Evolutionary conservation across 345 rosid genomes (phyloP).

Genomic region (Populus alba): DNA sequence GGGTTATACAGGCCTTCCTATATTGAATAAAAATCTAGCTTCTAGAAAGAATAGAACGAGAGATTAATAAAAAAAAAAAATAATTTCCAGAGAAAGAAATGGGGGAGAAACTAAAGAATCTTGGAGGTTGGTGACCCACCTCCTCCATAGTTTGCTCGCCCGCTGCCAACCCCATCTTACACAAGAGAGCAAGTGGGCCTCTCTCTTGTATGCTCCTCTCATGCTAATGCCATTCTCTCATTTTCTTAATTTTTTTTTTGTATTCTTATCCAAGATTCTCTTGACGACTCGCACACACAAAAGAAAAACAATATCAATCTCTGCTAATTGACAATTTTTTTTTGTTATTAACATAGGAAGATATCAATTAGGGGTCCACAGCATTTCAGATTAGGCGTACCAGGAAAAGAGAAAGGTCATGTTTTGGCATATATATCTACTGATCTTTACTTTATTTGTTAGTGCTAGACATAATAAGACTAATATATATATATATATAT

Average conservation of each 20-base stretch:
- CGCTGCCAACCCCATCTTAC: background rate
- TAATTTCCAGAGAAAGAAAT: background rate
- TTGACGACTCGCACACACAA: background rate
- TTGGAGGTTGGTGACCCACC: conserved; percentile 20
- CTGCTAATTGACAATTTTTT: background rate
- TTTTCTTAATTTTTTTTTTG: background rate
- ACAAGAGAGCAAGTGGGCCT: background rate
- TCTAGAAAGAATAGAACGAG: conserved; percentile 12
- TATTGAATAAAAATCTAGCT: background rate
- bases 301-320: background rate
- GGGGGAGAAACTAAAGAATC: background rate
- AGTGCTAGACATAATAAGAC: background rate
- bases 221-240: background rate
- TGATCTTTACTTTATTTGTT: no score
- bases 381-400: background rate
- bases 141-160: background rate
- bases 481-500: no score
- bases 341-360: background rate
- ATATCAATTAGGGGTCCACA: background rate
- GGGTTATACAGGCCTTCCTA: background rate
- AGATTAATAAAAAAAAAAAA: background rate
- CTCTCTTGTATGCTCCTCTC: background rate
- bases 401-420: background rate
- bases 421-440: background rate
- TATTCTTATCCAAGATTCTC: background rate